Evolutionary conservation across 129 eudicot species (phyloP).

Genomic region (Arctium lappa): DNA sequence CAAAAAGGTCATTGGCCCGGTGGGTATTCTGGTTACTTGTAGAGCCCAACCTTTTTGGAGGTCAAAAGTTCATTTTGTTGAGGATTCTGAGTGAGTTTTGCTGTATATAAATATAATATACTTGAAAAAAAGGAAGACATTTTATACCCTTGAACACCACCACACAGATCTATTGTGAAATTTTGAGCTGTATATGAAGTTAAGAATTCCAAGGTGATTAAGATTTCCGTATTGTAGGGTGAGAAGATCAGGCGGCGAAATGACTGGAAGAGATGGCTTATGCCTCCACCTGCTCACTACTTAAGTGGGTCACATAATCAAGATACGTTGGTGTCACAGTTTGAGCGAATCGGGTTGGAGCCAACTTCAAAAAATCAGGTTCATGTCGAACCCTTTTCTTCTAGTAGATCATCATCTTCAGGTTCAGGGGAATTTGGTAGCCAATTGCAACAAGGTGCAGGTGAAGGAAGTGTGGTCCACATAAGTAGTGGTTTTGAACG

Average conservation of each 20-base stretch:
- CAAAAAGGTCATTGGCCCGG: background rate
- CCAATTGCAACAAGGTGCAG: conserved; percentile 23
- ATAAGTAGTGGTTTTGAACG: conserved; percentile 5
- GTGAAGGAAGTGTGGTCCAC: background rate
- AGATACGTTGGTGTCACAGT: conserved; percentile 31
- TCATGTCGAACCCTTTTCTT: conserved; percentile 8
- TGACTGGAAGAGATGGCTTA: conserved; percentile 54
- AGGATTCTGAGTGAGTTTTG: background rate
- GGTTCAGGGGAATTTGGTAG: conserved; percentile 24
- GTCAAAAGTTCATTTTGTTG: background rate
- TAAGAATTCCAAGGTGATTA: background rate
- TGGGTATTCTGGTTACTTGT: no score
- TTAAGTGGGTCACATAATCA: conserved; percentile 13
- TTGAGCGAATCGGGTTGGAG: conserved; percentile 33
- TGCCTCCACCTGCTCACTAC: conserved; percentile 39
- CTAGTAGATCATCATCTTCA: conserved; percentile 28
- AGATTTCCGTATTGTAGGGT: conserved; percentile 16
- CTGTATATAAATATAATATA: background rate
- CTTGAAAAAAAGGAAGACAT: background rate
- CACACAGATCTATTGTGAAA: background rate
- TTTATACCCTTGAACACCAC: background rate
- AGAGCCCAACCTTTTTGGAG: background rate
- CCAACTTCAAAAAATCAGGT: background rate
- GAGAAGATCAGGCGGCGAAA: conserved; percentile 51
- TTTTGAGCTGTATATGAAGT: background rate